Evolutionary conservation across 2,329 filamentous ascomycete species (phyloP), one percentile per base, ranked within the genome.

Genomic region (Fusarium drepaniforme): DNA sequence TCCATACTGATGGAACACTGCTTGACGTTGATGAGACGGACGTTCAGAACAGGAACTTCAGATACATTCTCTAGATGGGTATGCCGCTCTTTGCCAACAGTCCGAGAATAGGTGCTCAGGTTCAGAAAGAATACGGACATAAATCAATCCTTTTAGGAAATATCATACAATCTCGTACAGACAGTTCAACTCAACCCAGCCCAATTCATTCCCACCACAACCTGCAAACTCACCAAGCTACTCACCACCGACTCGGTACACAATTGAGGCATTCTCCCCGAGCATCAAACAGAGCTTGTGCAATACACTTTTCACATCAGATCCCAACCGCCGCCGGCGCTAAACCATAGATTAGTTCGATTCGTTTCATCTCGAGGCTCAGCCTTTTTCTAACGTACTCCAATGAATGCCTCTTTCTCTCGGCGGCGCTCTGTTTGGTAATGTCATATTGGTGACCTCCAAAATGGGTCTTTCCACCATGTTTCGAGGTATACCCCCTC

Each of bases 21-120:
- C 51, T 72, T 18, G 37, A 69, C 5, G 67, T 72, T 37, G 70
- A 72, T n/a, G 70, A 72, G 51, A 72, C 70, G 62, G 70, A 72
- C n/a, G 51, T 42, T 5, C 65, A 68, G 61, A 71, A 71, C 37
- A 67, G 38, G 21, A 58, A 42, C 57, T 68, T 71, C 21, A 44
- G 68, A n/a, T 71, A 71, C 28, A 68, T 71, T 25, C 35, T 71
- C 33, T 71, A 62, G 30, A 28, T 6, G 25, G 33, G 33, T 57
- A 33, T 35, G 15, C 23, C 13, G 13, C 23, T 9, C 15, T 28
- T 23, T 49, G 44, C 16, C 44, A 25, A 21, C 12, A 4, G 11
- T 15, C 15, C 42, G 15, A 16, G 13, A 46, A 23, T 15, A 5
- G 8, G 42, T 51, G 25, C 25, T 51, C 49, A n/a, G 8, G 25